Evolutionary conservation across 31 red algal genomes (phyloP).

Genomic region (Endocladia muricata): DNA sequence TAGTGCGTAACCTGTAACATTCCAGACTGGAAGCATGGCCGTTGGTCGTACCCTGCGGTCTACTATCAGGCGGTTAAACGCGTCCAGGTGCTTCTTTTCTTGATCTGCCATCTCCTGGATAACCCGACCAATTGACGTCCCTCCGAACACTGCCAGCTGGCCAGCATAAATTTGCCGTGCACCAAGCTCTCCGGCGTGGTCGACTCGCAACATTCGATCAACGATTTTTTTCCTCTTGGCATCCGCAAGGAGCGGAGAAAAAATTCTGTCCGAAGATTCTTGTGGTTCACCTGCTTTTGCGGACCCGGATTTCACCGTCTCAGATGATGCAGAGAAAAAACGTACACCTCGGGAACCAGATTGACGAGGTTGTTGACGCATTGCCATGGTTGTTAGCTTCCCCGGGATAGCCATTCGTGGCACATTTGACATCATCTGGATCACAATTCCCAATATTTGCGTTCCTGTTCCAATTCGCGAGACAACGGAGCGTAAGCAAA

Average conservation of each 20-base stretch:
- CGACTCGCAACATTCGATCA: slow-evolving; percentile 86
- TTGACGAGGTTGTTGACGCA: no score
- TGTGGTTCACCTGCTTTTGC: no score
- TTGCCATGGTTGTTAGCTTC: no score
- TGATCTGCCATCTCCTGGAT: slow-evolving; percentile 95
- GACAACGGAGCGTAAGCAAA: no score
- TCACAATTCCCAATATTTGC: no score
- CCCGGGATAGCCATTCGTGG: no score
- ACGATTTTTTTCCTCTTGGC: slow-evolving; percentile 52
- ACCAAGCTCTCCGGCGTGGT: slow-evolving; percentile 95
- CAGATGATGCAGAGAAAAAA: no score
- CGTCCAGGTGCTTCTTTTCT: slow-evolving; percentile 79
- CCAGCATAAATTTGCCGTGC: slow-evolving; percentile 95
- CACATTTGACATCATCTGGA: no score
- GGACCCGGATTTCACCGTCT: no score
- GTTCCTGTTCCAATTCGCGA: no score
- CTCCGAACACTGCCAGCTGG: slow-evolving; percentile 86
- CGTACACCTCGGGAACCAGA: no score
- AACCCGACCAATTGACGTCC: slow-evolving; percentile 65
- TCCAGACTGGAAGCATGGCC: slow-evolving; percentile 89
- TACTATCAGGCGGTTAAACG: slow-evolving; percentile 72
- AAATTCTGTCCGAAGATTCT: neutral
- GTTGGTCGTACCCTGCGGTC: slow-evolving; percentile 88
- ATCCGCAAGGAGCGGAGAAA: slow-evolving; percentile 50
- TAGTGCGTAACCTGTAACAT: slow-evolving; percentile 83